A percentile compares a stretch with the other conserved stretches of the same genome.
Conservation (phyloP, 1,284 basidiomycete genomes). For the Leccinum griseonigrum region DNA sequence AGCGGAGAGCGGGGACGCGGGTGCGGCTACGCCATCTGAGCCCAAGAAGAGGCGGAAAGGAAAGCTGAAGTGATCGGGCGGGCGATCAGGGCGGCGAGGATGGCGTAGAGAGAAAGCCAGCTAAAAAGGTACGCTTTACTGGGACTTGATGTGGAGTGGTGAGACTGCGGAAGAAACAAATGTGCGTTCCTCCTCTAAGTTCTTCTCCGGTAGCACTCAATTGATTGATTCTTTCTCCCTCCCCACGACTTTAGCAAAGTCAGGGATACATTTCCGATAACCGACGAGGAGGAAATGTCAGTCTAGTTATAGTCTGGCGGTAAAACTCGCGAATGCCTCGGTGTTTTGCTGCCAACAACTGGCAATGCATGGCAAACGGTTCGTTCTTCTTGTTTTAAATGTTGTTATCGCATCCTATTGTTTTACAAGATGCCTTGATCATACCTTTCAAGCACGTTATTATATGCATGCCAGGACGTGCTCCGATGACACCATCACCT, state of each 20-base stretch:
- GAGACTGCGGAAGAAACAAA: slow-evolving; percentile 67
- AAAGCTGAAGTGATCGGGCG: slow-evolving; percentile 44
- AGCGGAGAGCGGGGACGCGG: background rate
- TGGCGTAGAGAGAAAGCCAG: slow-evolving; percentile 51
- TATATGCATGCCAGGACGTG: slow-evolving; percentile 13
- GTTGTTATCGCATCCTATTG: background rate
- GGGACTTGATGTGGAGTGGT: background rate
- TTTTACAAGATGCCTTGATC: background rate
- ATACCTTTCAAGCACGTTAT: background rate
- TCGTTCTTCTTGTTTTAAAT: background rate
- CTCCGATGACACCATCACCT: slow-evolving; percentile 12
- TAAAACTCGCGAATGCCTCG: background rate
- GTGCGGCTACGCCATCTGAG: background rate
- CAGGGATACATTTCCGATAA: slow-evolving; percentile 74
- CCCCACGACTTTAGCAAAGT: slow-evolving; percentile 55
- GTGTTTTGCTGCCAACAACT: background rate
- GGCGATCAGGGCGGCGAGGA: slow-evolving; percentile 38
- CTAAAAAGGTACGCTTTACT: slow-evolving; percentile 55
- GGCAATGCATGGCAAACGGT: background rate
- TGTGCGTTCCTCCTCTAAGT: slow-evolving; percentile 44
- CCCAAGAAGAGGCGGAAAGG: slow-evolving; percentile 45
- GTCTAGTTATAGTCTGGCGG: slow-evolving; percentile 19
- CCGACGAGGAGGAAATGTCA: slow-evolving; percentile 71
- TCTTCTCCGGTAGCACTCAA: background rate
- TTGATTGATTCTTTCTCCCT: background rate